Conservation (phyloP, 108 stramenopile species). For the Craspedostauros australis region DNA sequence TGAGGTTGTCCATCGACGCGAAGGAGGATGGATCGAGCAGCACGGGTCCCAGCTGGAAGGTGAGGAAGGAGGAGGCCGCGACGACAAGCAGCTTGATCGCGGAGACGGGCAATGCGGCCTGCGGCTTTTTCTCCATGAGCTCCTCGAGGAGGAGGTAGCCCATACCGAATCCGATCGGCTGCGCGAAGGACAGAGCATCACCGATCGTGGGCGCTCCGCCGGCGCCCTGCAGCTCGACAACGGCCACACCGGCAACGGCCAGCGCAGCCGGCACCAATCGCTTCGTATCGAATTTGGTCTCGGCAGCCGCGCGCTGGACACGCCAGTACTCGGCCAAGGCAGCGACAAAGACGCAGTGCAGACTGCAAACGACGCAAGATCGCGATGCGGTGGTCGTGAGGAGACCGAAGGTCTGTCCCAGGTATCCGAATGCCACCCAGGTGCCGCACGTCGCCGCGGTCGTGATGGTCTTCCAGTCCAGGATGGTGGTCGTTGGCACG, state of each 20-base stretch:
- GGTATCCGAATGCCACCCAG: slow-evolving; percentile 70
- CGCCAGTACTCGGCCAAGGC: slow-evolving; percentile 51
- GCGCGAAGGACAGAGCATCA: slow-evolving; percentile 56
- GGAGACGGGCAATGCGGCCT: slow-evolving; percentile 52
- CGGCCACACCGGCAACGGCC: slow-evolving; percentile 59
- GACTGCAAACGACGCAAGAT: slow-evolving; percentile 68
- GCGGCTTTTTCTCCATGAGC: slow-evolving; percentile 52
- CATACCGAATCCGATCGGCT: slow-evolving; percentile 76
- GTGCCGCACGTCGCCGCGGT: slow-evolving; percentile 51
- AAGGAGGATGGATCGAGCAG: no score
- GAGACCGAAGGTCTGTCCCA: slow-evolving; percentile 59
- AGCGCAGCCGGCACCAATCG: slow-evolving; percentile 48
- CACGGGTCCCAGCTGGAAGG: slow-evolving; percentile 41
- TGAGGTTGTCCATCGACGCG: not conserved
- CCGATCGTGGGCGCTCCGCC: slow-evolving; percentile 53
- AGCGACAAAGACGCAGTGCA: slow-evolving; percentile 73
- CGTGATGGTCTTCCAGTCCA: slow-evolving; percentile 47
- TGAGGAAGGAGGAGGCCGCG: slow-evolving; percentile 32
- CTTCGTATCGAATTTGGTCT: slow-evolving; percentile 39
- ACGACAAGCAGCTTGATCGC: slow-evolving; percentile 55
- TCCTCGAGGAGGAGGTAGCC: slow-evolving; percentile 63
- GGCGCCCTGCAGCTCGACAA: slow-evolving; percentile 59
- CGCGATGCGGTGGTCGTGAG: slow-evolving; percentile 52
- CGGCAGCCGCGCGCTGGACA: slow-evolving; percentile 17
- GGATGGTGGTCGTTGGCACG: not conserved